These are phyloP conservation scores for Thelonectria rubi DNA, from an alignment of 2,329 filamentous ascomycete genomes.

Conservation along the genomic window DNA sequence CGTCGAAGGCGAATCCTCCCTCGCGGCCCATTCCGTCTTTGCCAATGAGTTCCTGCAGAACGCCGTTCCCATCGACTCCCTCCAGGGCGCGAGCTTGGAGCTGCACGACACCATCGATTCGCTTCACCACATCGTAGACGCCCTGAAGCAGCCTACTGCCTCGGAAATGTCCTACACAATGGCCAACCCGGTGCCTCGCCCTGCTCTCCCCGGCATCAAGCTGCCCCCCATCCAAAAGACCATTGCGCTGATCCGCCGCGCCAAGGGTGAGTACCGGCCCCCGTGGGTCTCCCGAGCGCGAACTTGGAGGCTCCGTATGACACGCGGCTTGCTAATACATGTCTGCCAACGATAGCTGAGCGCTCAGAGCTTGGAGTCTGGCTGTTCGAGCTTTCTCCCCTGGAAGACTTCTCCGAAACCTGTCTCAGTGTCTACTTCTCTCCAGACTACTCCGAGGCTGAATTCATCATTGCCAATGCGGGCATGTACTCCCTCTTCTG, in stretches of 20 bases:
- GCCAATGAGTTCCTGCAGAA: conserved; percentile 56
- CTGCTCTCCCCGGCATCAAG: conserved; percentile 30
- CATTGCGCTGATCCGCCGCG: conserved; percentile 33
- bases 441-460: conserved; percentile 44
- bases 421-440: conserved; percentile 48
- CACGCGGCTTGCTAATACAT: neutral
- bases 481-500: conserved; percentile 45
- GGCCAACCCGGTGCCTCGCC: conserved; percentile 34
- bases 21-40: conserved; percentile 57
- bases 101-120: conserved; percentile 49
- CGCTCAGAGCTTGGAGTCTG: conserved; percentile 40
- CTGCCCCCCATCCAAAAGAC: conserved; percentile 39
- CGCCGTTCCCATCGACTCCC: conserved; percentile 44
- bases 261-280: conserved; percentile 29
- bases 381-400: conserved; percentile 43
- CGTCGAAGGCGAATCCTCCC: conserved; percentile 56
- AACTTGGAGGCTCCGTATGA: neutral
- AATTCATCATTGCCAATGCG: conserved; percentile 48
- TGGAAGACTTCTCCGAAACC: conserved; percentile 45
- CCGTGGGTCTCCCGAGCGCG: neutral
- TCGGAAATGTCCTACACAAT: conserved; percentile 39
- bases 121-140: conserved; percentile 43
- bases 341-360: conserved; percentile 13
- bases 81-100: conserved; percentile 43
- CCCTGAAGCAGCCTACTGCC: conserved; percentile 39